These are phyloP conservation scores for Trichoderma breve DNA, from an alignment of 2,329 filamentous ascomycete species.

Conservation along the genomic window DNA sequence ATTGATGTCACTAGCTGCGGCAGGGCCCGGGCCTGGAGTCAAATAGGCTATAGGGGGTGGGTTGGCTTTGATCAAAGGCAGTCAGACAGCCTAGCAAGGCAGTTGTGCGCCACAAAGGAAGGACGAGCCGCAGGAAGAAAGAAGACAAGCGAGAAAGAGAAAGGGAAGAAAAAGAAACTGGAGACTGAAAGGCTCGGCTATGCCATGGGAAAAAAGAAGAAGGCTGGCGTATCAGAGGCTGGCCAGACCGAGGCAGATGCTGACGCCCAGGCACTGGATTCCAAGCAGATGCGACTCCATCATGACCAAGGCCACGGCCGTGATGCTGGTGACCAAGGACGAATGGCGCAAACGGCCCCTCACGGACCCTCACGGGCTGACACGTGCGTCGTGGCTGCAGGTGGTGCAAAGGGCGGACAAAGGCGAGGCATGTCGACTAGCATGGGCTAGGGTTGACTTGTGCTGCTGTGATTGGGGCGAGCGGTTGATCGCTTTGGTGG, in stretches of 20 bases:
- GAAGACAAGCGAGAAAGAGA: neutral
- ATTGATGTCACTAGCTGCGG: conserved; percentile 19
- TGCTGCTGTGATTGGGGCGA: neutral
- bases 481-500: neutral
- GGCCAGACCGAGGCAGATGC: conserved; percentile 8
- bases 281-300: neutral
- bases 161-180: neutral
- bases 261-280: conserved; percentile 5
- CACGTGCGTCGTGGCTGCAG: conserved; percentile 32
- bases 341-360: conserved; percentile 24
- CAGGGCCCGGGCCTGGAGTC: conserved; percentile 11
- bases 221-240: conserved; percentile 5
- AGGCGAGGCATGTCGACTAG: neutral
- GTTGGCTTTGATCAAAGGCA: neutral
- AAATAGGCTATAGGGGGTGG: conserved; percentile 2
- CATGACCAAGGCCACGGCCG: conserved; percentile 12
- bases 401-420: conserved; percentile 3
- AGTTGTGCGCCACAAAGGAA: conserved; percentile 6
- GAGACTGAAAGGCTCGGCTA: neutral
- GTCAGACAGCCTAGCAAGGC: neutral
- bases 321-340: conserved; percentile 12
- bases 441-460: neutral
- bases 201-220: neutral
- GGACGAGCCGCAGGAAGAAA: neutral
- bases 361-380: conserved; percentile 32